Conservation (phyloP, 1,139 yeast genomes). For the Blastobotrys indianensis region DNA sequence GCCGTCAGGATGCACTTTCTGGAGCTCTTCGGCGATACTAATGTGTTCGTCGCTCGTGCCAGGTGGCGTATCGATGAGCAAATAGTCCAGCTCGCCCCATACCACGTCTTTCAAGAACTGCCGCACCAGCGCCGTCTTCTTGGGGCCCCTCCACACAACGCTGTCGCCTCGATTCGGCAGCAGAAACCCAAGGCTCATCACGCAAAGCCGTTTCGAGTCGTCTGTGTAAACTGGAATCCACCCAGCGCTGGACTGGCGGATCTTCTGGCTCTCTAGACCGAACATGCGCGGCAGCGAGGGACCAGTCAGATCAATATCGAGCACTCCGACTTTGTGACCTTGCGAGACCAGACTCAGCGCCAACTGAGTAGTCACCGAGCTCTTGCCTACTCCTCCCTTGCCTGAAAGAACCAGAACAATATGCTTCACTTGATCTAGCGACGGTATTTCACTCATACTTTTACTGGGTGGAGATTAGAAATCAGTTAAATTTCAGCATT, state of each 20-base stretch:
- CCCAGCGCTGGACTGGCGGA: conserved; percentile 75
- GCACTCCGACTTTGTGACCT: conserved; percentile 80
- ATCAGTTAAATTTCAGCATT: not conserved
- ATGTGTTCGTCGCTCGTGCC: conserved; percentile 98
- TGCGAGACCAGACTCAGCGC: conserved; percentile 68
- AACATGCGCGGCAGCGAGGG: conserved; percentile 97
- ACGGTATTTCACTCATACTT: conserved; percentile 25
- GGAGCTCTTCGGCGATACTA: conserved; percentile 86
- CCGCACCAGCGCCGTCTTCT: conserved; percentile 94
- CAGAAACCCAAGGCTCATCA: conserved; percentile 90
- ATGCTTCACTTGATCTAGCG: conserved; percentile 63
- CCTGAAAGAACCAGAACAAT: conserved; percentile 80
- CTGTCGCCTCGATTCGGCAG: conserved; percentile 79
- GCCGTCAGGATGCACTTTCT: conserved; percentile 76
- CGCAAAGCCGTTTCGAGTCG: conserved; percentile 34
- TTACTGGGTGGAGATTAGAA: not conserved
- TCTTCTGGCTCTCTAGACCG: conserved; percentile 75
- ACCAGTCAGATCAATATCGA: conserved; percentile 94
- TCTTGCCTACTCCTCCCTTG: conserved; percentile 97
- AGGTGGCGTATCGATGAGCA: conserved; percentile 95
- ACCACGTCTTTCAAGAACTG: conserved; percentile 86
- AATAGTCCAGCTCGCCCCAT: conserved; percentile 81
- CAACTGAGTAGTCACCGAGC: conserved; percentile 89
- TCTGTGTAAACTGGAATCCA: conserved; percentile 81
- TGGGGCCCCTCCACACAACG: conserved; percentile 98